These are phyloP conservation scores for Chaetomium globosum DNA, from an alignment of 2,329 filamentous ascomycete species.

Conservation along the genomic window DNA sequence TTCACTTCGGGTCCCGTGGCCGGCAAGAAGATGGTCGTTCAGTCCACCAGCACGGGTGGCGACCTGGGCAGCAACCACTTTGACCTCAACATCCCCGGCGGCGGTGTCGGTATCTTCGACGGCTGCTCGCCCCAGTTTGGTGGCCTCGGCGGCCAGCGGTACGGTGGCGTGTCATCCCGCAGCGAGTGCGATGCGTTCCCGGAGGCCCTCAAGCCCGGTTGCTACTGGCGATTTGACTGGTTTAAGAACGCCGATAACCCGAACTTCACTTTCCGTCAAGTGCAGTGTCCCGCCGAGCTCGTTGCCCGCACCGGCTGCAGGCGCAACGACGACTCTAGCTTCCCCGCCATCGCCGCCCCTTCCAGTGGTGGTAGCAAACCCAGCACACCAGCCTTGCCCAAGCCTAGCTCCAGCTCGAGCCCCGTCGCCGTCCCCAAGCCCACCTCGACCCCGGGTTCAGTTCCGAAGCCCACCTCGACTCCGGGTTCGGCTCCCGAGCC, in stretches of 20 bases:
- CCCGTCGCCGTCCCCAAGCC: slow-evolving; percentile 1
- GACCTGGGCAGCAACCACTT: slow-evolving; percentile 62
- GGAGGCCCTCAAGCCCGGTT: slow-evolving; percentile 49
- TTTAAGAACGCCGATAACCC: slow-evolving; percentile 56
- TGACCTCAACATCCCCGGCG: slow-evolving; percentile 59
- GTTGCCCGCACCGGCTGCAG: slow-evolving; percentile 33
- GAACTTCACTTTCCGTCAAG: slow-evolving; percentile 49
- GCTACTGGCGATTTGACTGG: slow-evolving; percentile 59
- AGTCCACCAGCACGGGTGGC: slow-evolving; percentile 64
- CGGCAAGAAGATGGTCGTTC: slow-evolving; percentile 66
- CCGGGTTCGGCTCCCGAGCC: neutral
- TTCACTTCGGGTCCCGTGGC: slow-evolving; percentile 54
- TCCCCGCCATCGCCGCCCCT: slow-evolving; percentile 30
- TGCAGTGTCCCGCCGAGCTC: slow-evolving; percentile 43
- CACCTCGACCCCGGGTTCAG: neutral
- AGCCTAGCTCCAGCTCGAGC: neutral
- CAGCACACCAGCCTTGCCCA: neutral
- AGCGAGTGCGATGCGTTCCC: slow-evolving; percentile 51
- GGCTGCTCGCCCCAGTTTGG: slow-evolving; percentile 55
- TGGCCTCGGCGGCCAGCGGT: slow-evolving; percentile 46
- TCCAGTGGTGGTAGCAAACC: slow-evolving; percentile 16
- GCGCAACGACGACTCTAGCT: slow-evolving; percentile 33
- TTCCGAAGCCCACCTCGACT: slow-evolving; percentile 3
- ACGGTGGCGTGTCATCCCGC: slow-evolving; percentile 51
- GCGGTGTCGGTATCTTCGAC: slow-evolving; percentile 59